phyloP scores from a whole-genome alignment of 495 filamentous ascomycete genomes.

The Podospora appendiculata region DNA sequence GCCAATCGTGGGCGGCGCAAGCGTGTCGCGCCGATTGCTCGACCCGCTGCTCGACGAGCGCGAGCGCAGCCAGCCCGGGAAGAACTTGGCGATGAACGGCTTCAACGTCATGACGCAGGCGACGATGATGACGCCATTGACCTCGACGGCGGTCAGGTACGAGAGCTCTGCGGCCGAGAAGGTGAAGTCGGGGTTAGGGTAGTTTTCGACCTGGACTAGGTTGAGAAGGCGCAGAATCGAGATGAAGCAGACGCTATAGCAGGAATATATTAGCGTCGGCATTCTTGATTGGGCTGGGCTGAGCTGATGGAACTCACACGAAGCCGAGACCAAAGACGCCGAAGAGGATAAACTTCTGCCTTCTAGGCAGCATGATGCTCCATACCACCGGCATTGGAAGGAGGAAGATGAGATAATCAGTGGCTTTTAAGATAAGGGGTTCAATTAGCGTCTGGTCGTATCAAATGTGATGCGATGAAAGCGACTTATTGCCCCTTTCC shows the following conservation, averaged over 20 bases:
- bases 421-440: conserved; percentile 2
- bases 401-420: conserved; percentile 29
- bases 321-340: conserved; percentile 27
- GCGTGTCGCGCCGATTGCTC: neutral
- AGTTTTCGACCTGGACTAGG: conserved; percentile 14
- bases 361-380: conserved; percentile 22
- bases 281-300: neutral
- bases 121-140: conserved; percentile 34
- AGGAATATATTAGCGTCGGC: neutral
- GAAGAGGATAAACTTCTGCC: conserved; percentile 27
- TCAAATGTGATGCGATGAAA: no score
- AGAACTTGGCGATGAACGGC: conserved; percentile 18
- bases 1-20: conserved; percentile 19
- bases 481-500: neutral
- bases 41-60: neutral
- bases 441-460: no score
- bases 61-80: conserved; percentile 27
- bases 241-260: conserved; percentile 20
- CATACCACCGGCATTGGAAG: conserved; percentile 31
- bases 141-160: conserved; percentile 40
- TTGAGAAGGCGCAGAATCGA: conserved; percentile 25
- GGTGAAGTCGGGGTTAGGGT: conserved; percentile 17
- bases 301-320: conserved; percentile 9
- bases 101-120: conserved; percentile 32
- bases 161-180: conserved; percentile 17